Evolutionary conservation across 768 basidiomycete genomes (phyloP), one percentile per base, ranked within the genome.

Genomic region (Xerocomellus chrysenteron): DNA sequence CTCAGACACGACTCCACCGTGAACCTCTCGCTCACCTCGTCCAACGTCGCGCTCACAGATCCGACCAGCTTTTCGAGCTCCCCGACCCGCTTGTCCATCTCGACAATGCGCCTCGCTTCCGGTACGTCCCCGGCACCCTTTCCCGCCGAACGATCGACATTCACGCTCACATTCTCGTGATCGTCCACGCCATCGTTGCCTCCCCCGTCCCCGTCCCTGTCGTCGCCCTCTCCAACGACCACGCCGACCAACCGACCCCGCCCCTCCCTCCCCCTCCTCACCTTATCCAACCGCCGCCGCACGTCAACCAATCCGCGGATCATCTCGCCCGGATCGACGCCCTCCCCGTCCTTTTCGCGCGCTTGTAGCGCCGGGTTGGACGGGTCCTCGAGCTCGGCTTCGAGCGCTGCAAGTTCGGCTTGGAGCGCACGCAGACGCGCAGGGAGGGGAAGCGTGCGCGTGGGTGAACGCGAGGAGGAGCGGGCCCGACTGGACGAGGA

Each of bases 11-110:
- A 40, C n/a, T 4, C 39, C 37, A 17, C 35, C 35, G 4, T 6
- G 13, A 35, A 14, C 35, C 2, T 6, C 13, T 3, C 28, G 67
- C 80, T 53, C 68, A 93, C 94, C 78, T 96, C 92, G 68, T 97
- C 93, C 12, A 94, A 66, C 9, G 85, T 78, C 13, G 87, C 80
- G 53, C 80, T 87, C n/a, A 86, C 85, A 7, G 92, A 88, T 2
- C 96, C 96, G 32, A 99, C 78, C 12, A 90, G 60, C 55, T 81
- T 83, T 68, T 98, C 96, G 16, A 99, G 76, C 58, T 88, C 84
- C 8, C 89, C 88, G 2, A 99, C 80, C 36, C 96, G 83, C 62
- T 79, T 80, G 72, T 98, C 96, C 67, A 98, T 80, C 54, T 91
- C 87, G 3, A 85, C 82, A 19, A 93, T 69, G 16, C 69, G 79